A percentile compares a stretch with the other conserved stretches of the same genome.
These are phyloP conservation scores for Aciculoconidium aculeatum DNA, from an alignment of 805 yeast genomes.

Conservation along the genomic window DNA sequence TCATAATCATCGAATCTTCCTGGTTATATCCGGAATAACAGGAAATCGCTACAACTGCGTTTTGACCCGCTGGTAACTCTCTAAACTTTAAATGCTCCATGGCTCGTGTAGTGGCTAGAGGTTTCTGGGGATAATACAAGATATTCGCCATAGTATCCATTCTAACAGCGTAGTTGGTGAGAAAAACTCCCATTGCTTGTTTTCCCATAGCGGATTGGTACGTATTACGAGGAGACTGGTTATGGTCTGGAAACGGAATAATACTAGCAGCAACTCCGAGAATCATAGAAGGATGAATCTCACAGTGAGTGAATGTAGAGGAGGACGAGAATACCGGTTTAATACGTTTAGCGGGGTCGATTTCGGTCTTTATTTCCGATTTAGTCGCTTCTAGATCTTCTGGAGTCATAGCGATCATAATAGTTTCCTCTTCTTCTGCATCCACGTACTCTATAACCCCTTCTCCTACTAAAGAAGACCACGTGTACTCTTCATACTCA, in stretches of 20 bases:
- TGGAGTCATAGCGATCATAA: conserved; percentile 97
- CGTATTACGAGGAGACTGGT: conserved; percentile 98
- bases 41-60: conserved; percentile 95
- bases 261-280: conserved; percentile 97
- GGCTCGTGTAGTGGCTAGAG: conserved; percentile 94
- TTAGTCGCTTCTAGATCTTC: conserved; percentile 80
- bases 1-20: conserved; percentile 99
- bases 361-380: conserved; percentile 20
- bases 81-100: conserved; percentile 97
- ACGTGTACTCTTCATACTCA: conserved; percentile 64
- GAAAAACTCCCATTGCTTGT: conserved; percentile 98
- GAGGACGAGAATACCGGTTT: conserved; percentile 52
- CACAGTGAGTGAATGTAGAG: conserved; percentile 94
- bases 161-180: conserved; percentile 91
- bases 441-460: conserved; percentile 96
- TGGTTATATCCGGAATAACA: conserved; percentile 99
- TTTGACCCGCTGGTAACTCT: conserved; percentile 98
- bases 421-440: conserved; percentile 98
- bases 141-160: conserved; percentile 99
- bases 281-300: conserved; percentile 98
- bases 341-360: conserved; percentile 81
- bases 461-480: conserved; percentile 76
- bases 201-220: conserved; percentile 99
- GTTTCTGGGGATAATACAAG: conserved; percentile 95
- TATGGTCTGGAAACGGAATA: conserved; percentile 99